phyloP scores from a whole-genome alignment of 2,329 filamentous ascomycete genomes.

The Tothia fuscella region DNA sequence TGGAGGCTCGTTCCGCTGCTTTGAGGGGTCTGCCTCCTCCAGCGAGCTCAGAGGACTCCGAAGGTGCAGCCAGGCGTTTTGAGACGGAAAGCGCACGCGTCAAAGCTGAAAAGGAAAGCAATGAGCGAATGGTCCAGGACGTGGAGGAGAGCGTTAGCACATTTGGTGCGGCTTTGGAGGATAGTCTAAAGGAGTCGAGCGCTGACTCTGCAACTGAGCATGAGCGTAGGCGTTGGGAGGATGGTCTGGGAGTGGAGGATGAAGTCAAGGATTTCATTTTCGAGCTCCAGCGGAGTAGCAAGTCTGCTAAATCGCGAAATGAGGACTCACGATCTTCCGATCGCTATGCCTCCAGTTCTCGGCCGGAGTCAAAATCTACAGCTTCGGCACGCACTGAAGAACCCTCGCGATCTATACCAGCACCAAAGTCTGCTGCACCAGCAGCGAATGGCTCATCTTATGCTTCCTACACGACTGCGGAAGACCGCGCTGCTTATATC shows the following conservation, averaged over 20 bases:
- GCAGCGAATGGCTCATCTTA: slow-evolving; percentile 49
- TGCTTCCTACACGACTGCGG: slow-evolving; percentile 74
- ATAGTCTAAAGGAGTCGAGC: slow-evolving; percentile 70
- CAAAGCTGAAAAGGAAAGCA: slow-evolving; percentile 77
- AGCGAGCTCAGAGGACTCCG: slow-evolving; percentile 56
- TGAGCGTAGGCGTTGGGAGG: slow-evolving; percentile 88
- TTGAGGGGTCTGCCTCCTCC: slow-evolving; percentile 72
- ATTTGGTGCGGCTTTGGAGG: slow-evolving; percentile 73
- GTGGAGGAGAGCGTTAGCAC: slow-evolving; percentile 93
- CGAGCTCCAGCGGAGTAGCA: slow-evolving; percentile 78
- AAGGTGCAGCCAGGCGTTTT: slow-evolving; percentile 68
- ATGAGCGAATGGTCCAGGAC: slow-evolving; percentile 92
- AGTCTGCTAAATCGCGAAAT: slow-evolving; percentile 56
- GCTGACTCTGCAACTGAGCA: slow-evolving; percentile 71
- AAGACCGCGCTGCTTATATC: slow-evolving; percentile 90
- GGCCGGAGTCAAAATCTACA: slow-evolving; percentile 21
- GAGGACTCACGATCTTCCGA: slow-evolving; percentile 26
- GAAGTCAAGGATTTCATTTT: slow-evolving; percentile 97
- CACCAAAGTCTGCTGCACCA: slow-evolving; percentile 41
- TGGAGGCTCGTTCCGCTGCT: slow-evolving; percentile 93
- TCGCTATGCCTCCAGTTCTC: slow-evolving; percentile 27
- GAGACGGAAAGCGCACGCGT: slow-evolving; percentile 79
- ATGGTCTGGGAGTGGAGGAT: slow-evolving; percentile 89
- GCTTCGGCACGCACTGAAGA: slow-evolving; percentile 36
- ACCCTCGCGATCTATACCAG: slow-evolving; percentile 32